Evolutionary conservation across 2,329 filamentous ascomycete species (phyloP).

Genomic region (Beauveria sp.): DNA sequence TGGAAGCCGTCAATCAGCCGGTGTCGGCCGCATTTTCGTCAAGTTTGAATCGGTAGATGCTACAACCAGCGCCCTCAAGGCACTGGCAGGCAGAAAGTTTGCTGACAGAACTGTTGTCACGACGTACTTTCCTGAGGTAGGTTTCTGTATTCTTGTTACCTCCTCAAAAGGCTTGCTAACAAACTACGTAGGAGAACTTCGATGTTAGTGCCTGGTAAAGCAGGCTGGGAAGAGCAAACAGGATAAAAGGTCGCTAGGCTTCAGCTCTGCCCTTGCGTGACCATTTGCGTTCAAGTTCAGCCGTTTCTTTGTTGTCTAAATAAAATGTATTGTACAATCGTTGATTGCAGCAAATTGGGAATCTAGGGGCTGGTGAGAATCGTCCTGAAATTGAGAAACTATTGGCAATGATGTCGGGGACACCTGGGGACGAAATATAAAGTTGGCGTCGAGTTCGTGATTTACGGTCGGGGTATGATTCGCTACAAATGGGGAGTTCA

Average conservation of each 20-base stretch:
- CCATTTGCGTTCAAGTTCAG: neutral
- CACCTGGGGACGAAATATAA: neutral
- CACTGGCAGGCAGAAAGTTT: slow-evolving; percentile 93
- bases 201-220: slow-evolving; percentile 81
- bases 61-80: slow-evolving; percentile 75
- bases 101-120: slow-evolving; percentile 92
- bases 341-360: slow-evolving; percentile 1
- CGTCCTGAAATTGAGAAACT: neutral
- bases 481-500: neutral
- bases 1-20: slow-evolving; percentile 74
- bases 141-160: slow-evolving; percentile 14
- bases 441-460: neutral
- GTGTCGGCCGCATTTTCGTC: slow-evolving; percentile 96
- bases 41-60: slow-evolving; percentile 77
- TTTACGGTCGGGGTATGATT: neutral
- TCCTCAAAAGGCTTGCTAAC: slow-evolving; percentile 22
- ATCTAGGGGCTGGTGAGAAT: neutral
- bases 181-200: slow-evolving; percentile 70
- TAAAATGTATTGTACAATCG: slow-evolving; percentile 9
- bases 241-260: neutral
- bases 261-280: neutral
- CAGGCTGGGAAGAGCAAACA: neutral
- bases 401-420: neutral
- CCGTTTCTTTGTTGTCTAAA: slow-evolving; percentile 4
- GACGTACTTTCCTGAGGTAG: slow-evolving; percentile 90